Base-by-base conservation (phyloP, 768 basidiomycete genomes). In the Auricularia sp. region DNA sequence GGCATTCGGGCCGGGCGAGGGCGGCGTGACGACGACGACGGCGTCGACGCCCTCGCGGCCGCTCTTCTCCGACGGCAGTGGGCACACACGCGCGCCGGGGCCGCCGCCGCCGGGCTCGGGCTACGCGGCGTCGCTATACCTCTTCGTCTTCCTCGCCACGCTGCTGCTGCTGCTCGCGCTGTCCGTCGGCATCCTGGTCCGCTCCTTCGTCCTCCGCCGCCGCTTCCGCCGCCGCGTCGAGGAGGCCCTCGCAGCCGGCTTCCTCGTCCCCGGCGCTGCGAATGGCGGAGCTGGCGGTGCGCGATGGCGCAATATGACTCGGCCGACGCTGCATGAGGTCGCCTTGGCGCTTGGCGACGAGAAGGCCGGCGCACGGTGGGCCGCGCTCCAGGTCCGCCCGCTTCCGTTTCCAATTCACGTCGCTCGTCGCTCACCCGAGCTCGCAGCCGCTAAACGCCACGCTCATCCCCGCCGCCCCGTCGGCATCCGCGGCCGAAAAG, bases 71-170 rank as follows among this genome's bases (percentile, higher is more conserved):
- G 47, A 51, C 43, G n/a, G n/a, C n/a, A n/a, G n/a, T n/a, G 29
- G 43, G 2, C 47, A 18, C 21, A 51, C 47, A 18, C 21, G 16
- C 47, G 18, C 47, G 21, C 16, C 47, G 21, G 11, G 11, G 21
- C 47, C 10, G 47, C 47, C 14, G 47, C 21, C 47, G 21, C 47
- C 18, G 6, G 47, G 6, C 10, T 18, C 47, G 47, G 18, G 62
- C 62, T 51, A 51, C 47, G 23, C 56, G 29, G 56, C 56, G 63
- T 63, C 63, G 18, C 67, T 69, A 10, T 69, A 69, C 43, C 64
- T 69, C 21, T 69, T 67, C 64, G 68, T 67, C 14, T 69, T 69
- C 65, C 64, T 69, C 7, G 66, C 66, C n/a, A 69, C 68, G 18
- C 65, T 69, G n/a, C 59, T 69, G 43, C 62, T 69, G 29, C 66